Conservation (phyloP, 2,329 filamentous ascomycete species). For the Aspergillus sp. region DNA sequence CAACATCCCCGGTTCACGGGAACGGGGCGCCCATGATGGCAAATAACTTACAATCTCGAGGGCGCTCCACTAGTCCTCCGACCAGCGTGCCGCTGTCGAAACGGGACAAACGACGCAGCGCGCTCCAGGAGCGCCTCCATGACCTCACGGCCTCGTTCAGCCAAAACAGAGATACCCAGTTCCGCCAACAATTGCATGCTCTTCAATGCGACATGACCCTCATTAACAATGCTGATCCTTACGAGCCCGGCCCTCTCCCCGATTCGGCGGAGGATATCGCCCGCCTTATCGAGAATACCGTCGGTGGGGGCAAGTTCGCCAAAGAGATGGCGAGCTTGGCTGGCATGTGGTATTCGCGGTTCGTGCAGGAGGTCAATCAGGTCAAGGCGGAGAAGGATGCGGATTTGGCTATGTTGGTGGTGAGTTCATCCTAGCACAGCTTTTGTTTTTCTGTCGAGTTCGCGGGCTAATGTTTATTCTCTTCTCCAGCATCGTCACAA, state of each 20-base stretch:
- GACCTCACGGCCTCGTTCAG: conserved; percentile 76
- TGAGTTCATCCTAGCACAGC: conserved; percentile 47
- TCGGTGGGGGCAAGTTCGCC: conserved; percentile 62
- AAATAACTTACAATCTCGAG: conserved; percentile 26
- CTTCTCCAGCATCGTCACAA: conserved; percentile 57
- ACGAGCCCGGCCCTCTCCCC: conserved; percentile 68
- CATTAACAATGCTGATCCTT: conserved; percentile 82
- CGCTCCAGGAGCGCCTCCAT: conserved; percentile 75
- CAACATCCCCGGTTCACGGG: conserved; percentile 32
- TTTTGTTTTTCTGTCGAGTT: conserved; percentile 6
- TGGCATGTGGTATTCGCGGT: conserved; percentile 81
- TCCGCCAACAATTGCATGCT: conserved; percentile 84
- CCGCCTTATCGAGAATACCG: conserved; percentile 60
- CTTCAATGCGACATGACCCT: conserved; percentile 89
- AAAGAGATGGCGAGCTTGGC: conserved; percentile 67
- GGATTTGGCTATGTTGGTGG: conserved; percentile 77
- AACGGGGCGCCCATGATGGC: conserved; percentile 20
- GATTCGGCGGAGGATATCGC: conserved; percentile 67
- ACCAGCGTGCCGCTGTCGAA: conserved; percentile 64
- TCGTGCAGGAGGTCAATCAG: conserved; percentile 83
- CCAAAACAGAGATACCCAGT: conserved; percentile 78
- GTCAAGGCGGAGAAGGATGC: conserved; percentile 84
- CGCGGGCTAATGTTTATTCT: conserved; percentile 1
- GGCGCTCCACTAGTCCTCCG: conserved; percentile 36
- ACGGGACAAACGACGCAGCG: conserved; percentile 84